Evolutionary conservation across 495 filamentous ascomycete genomes (phyloP).

Genomic region (Neurospora sublineolata): DNA sequence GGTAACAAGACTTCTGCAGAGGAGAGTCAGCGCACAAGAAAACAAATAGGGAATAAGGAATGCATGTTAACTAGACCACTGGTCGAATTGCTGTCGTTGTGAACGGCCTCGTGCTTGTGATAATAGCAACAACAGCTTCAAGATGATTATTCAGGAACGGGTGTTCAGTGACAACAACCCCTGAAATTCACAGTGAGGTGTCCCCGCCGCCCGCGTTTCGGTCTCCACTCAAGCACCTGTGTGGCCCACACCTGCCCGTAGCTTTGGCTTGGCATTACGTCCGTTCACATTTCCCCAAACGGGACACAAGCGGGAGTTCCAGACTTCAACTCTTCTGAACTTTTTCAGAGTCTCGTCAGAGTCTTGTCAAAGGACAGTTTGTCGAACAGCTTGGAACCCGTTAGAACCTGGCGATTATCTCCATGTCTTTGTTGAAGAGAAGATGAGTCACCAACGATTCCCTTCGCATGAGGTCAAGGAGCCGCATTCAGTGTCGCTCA

Average conservation of each 20-base stretch:
- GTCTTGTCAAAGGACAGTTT: neutral
- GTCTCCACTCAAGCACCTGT: neutral
- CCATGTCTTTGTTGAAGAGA: neutral
- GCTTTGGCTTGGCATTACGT: neutral
- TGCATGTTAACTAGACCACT: neutral
- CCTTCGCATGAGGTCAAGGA: constrained; percentile 56
- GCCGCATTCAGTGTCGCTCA: constrained; percentile 76
- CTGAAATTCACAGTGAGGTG: neutral
- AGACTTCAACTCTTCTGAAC: neutral
- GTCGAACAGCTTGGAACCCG: neutral
- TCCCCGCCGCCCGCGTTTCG: neutral
- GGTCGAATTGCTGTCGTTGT: neutral
- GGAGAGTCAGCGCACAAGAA: neutral
- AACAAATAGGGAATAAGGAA: neutral
- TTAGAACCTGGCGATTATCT: neutral
- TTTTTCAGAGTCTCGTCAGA: neutral
- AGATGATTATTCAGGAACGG: neutral
- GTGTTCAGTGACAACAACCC: neutral
- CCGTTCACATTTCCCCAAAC: neutral
- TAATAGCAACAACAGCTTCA: neutral
- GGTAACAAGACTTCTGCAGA: neutral
- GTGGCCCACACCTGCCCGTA: neutral
- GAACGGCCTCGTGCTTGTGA: neutral
- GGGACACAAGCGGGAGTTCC: neutral
- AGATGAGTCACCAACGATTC: constrained; percentile 41